phyloP scores from a whole-genome alignment of 306 rosid species.

The Glycyrrhiza uralensis region DNA sequence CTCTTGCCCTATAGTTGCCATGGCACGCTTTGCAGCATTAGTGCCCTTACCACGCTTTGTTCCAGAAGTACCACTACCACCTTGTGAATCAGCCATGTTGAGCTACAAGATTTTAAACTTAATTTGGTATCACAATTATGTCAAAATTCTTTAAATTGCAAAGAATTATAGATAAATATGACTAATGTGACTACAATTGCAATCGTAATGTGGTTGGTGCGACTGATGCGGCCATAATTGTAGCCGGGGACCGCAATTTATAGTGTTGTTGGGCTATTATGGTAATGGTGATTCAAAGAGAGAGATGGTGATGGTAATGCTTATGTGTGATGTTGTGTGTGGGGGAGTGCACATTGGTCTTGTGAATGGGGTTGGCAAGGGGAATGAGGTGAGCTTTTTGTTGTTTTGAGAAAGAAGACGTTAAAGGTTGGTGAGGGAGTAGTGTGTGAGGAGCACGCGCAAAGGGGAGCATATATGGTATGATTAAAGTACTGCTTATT shows the following conservation, averaged over 20 bases:
- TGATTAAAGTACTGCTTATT: background rate
- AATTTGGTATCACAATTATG: background rate
- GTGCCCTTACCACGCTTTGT: slow-evolving; percentile 26
- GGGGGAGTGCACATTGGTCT: slow-evolving; percentile 49
- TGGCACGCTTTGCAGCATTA: slow-evolving; percentile 29
- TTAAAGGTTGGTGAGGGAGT: slow-evolving; percentile 50
- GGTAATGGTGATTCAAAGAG: background rate
- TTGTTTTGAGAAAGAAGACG: slow-evolving; percentile 38
- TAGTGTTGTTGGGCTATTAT: background rate
- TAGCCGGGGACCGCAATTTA: background rate
- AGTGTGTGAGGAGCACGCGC: slow-evolving; percentile 45
- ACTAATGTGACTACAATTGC: background rate
- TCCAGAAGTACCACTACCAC: slow-evolving; percentile 4
- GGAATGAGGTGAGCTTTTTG: slow-evolving; percentile 29
- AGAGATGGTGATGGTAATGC: background rate
- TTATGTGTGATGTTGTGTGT: background rate
- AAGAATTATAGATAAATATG: background rate
- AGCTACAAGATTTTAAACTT: no score
- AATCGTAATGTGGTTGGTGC: no score
- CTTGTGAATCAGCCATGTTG: slow-evolving; percentile 40
- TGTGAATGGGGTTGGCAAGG: slow-evolving; percentile 40
- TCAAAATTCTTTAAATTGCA: background rate
- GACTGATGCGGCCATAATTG: background rate
- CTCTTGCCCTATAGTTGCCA: background rate
- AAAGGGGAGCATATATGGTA: slow-evolving; percentile 22